Conservation (phyloP, 768 basidiomycete species). For the Ramaria rubella region DNA sequence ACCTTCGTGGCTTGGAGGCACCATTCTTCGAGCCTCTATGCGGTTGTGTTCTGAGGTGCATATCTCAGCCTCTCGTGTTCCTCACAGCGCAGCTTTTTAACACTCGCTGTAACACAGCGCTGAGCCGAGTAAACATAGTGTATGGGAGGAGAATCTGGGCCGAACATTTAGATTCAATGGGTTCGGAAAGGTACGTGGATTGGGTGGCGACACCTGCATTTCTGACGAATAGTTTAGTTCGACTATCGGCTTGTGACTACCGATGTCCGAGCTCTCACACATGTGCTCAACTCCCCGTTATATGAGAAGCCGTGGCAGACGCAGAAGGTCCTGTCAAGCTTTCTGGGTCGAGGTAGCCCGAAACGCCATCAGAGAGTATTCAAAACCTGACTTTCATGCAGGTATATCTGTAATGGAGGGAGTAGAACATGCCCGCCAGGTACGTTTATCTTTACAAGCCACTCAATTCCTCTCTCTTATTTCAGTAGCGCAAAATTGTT, state of each 20-base stretch:
- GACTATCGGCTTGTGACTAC: constrained; percentile 50
- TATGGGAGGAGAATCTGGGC: constrained; percentile 41
- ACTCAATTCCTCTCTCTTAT: background rate
- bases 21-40: background rate
- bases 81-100: background rate
- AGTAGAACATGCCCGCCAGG: background rate
- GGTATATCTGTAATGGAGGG: constrained; percentile 50
- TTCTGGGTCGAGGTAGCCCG: constrained; percentile 42
- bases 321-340: constrained; percentile 36
- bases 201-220: background rate
- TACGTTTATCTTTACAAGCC: background rate
- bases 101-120: too few species aligned
- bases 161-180: constrained; percentile 51
- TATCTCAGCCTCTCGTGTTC: background rate
- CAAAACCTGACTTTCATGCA: constrained; percentile 14
- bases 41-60: background rate
- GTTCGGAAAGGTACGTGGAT: constrained; percentile 38
- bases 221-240: constrained; percentile 28
- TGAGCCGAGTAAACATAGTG: constrained; percentile 23
- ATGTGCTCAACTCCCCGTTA: constrained; percentile 40
- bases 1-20: background rate
- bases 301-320: constrained; percentile 58
- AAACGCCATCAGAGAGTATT: background rate
- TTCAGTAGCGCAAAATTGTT: constrained; percentile 46
- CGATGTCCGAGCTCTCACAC: constrained; percentile 41